Evolutionary conservation across 257 asterid genomes (phyloP).

Genomic region (Lycium barbarum): DNA sequence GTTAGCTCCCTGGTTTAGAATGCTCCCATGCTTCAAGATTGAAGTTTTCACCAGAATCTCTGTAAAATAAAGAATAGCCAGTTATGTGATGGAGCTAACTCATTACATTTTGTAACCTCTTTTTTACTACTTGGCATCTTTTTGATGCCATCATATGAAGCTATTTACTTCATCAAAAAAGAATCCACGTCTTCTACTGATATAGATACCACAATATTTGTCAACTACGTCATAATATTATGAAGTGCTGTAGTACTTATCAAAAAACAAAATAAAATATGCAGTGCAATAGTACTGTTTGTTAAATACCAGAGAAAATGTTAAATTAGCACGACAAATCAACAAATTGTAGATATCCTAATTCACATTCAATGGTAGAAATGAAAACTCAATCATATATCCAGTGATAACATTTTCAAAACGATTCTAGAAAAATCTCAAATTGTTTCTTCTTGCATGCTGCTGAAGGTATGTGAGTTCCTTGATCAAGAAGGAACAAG

Average conservation of each 20-base stretch:
- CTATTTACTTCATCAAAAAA: conserved; percentile 3
- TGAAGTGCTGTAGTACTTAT: background rate
- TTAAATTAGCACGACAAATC: conserved; percentile 8
- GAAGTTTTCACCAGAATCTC: too few species aligned
- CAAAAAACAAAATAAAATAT: conserved; percentile 6
- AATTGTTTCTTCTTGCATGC: conserved; percentile 11
- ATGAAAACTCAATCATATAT: conserved; percentile 15
- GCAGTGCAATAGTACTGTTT: background rate
- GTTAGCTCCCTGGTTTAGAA: background rate
- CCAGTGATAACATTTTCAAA: background rate
- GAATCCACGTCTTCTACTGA: background rate
- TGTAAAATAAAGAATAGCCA: background rate
- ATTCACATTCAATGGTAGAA: conserved; percentile 13
- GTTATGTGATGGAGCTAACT: conserved; percentile 2
- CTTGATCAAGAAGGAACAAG: conserved; percentile 9
- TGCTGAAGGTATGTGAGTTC: conserved; percentile 5
- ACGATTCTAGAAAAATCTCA: background rate
- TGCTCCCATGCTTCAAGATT: too few species aligned
- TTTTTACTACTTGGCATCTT: background rate
- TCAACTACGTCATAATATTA: background rate
- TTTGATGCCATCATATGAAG: background rate
- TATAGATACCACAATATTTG: background rate
- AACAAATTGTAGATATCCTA: conserved; percentile 1
- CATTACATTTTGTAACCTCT: background rate
- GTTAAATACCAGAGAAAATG: background rate